Base-by-base conservation (phyloP, 2,329 filamentous ascomycete genomes). In the Myriangium duriaei region DNA sequence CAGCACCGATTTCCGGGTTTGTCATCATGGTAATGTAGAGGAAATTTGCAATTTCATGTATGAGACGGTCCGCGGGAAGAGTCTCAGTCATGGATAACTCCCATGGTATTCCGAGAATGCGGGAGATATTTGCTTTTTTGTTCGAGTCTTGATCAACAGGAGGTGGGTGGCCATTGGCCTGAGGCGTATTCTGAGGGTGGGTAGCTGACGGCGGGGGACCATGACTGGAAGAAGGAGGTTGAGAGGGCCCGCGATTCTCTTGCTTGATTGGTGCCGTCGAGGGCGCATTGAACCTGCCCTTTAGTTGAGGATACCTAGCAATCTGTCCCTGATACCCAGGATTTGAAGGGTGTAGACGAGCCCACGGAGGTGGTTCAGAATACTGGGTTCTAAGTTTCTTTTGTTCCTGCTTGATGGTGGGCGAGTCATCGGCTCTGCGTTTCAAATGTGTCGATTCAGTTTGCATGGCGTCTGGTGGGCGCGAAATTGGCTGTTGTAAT, bases 1-100 rank as follows among this genome's bases (percentile, higher is more conserved):
- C 69, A 26, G 77, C 67, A 9, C 63, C 65, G 37, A 76, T 60
- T 46, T 82, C 74, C n/a, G 37, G 21, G 5, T 35, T 24, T 4
- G 12, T 19, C 3, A 39, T 19, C 7, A 41, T 19, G 7, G 40
- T 33, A 4, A 19, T 26, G 30, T 37, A 45, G 4, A 45, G 26
- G 19, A 43, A 45, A 9, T 30, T 38, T 7, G 31, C 37, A 11
- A 45, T 30, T 4, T 35, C 31, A 4, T 33, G 17, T 11, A 32
- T 11, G 4, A 45, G 29, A 3, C 16, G 34, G 11, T 41, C 36
- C 15, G 32, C 18, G 4, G 21, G 32, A 14, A 35, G 30, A 3
- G 14, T 28, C 24, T 42, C 40, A 11, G 33, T 43, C 24, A 45
- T 43, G 17, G 37, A 39, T 2, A 42, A 11, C 21, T 45, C 43